Evolutionary conservation across 441 rosid genomes (phyloP), one percentile per base, ranked within the genome.

Genomic region (Adansonia madagascariensis): DNA sequence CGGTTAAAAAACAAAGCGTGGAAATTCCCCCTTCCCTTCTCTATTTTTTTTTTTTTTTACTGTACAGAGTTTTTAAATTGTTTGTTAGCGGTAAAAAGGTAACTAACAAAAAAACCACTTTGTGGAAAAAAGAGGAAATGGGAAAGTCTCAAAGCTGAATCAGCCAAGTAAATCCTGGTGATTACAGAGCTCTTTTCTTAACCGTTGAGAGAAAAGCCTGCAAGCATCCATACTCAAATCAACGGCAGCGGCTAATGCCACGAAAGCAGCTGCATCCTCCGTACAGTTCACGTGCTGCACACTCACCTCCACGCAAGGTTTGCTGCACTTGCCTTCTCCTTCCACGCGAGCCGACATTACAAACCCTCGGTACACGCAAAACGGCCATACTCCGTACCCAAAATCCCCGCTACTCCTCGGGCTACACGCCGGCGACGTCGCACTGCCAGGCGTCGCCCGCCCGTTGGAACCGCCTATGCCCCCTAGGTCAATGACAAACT

Each of bases 151-250:
- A 55, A 74, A 65, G 5, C 12, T 44, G 55, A 56, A 22, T 87
- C 84, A 89, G 63, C 87, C 85, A 2, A 84, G 69, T 50, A 82
- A 82, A 14, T 91, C 89, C 43, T 74, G 84, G 53, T 83, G 82
- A 12, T 87, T 89, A 47, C 84, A 89, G 15, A 94, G 97, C 83
- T 92, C 98, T 75, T 91, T 91, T 78, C 98, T 88, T 73, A 94
- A 86, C 55, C 94, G 90, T 63, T 92, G 97, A 68, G 93, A 90
- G 86, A 94, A 94, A n/a, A 92, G 88, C 85, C 87, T 82, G 81
- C 98, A 94, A 4, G 98, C 98, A 75, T 94, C 98, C 92, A 94
- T 89, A 74, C 97, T 94, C 74, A 94, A 59, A 86, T 94, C 97
- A 35, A 91, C 77, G 73, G 98, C 97, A 5, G 97, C 97, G 0